Percentiles rank a stretch among this genome's conserved stretches.
phyloP scores from a whole-genome alignment of 306 rosid genomes.

The Fagus sylvatica region DNA sequence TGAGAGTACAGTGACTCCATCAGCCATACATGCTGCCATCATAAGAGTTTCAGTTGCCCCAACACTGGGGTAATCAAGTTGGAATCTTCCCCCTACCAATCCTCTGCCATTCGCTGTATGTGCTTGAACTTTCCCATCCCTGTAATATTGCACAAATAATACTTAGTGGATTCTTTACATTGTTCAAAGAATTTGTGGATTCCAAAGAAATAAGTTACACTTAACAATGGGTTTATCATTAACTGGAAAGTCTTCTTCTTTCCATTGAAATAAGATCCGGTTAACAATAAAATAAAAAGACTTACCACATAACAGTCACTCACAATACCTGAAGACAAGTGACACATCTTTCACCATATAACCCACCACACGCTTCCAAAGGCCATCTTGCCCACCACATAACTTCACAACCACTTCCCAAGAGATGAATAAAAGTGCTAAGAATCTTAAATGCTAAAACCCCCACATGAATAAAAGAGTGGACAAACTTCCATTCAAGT shows the following conservation, averaged over 20 bases:
- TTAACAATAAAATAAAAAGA: background rate
- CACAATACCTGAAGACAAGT: background rate
- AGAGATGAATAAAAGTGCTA: too few species aligned
- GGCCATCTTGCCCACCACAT: too few species aligned
- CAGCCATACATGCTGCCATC: conserved; percentile 42
- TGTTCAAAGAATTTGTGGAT: background rate
- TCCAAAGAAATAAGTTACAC: background rate
- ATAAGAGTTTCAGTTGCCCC: conserved; percentile 46
- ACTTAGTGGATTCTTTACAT: background rate
- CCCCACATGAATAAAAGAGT: background rate
- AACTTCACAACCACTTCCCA: too few species aligned
- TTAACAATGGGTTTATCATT: background rate
- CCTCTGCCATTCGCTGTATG: conserved; percentile 34
- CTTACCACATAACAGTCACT: background rate
- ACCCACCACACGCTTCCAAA: background rate
- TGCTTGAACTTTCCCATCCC: conserved; percentile 38
- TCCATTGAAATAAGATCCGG: too few species aligned
- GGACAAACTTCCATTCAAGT: background rate
- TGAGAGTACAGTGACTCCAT: conserved; percentile 36
- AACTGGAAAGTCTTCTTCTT: background rate
- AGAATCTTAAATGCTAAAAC: background rate
- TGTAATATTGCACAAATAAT: conserved; percentile 4
- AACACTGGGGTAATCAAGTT: conserved; percentile 36
- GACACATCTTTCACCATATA: background rate
- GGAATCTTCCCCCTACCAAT: conserved; percentile 37